Percentiles rank a stretch among this genome's conserved stretches.
These are phyloP conservation scores for Stellera chamaejasme DNA, from an alignment of 345 rosid genomes.

Conservation along the genomic window DNA sequence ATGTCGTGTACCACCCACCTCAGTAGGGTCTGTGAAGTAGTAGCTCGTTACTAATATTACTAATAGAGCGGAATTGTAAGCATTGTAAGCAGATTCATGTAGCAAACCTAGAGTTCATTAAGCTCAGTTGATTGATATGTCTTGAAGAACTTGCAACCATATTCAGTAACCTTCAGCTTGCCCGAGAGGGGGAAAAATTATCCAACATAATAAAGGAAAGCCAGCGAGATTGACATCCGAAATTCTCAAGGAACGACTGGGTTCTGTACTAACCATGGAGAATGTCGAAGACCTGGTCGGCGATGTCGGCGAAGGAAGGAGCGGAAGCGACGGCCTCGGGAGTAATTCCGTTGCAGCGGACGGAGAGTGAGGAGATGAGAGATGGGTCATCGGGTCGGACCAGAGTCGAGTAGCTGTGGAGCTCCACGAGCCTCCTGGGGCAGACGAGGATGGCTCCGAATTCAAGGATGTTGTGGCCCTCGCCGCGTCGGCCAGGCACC, in stretches of 20 bases:
- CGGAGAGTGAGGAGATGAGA: constrained; percentile 44
- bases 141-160: not conserved
- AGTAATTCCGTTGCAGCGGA: constrained; percentile 66
- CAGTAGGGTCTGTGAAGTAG: too few relatives aligned
- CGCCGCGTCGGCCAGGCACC: constrained; percentile 49
- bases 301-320: constrained; percentile 59
- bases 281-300: constrained; percentile 60
- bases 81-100: too few relatives aligned
- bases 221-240: not conserved
- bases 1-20: too few relatives aligned
- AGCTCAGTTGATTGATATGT: not conserved
- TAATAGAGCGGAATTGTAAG: too few relatives aligned
- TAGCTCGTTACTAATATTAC: too few relatives aligned
- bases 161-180: too few relatives aligned
- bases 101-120: not conserved
- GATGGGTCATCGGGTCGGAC: constrained; percentile 62
- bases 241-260: too few relatives aligned
- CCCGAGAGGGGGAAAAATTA: too few relatives aligned
- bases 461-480: constrained; percentile 57
- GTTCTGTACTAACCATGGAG: constrained; percentile 47
- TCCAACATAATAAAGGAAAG: too few relatives aligned
- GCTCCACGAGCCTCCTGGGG: constrained; percentile 64
- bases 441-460: constrained; percentile 89
- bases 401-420: constrained; percentile 61
- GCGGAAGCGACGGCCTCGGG: constrained; percentile 43